Percentiles rank a stretch among this genome's conserved stretches.
These are phyloP conservation scores for Penicillium soppii DNA, from an alignment of 495 filamentous ascomycete genomes.

Conservation along the genomic window DNA sequence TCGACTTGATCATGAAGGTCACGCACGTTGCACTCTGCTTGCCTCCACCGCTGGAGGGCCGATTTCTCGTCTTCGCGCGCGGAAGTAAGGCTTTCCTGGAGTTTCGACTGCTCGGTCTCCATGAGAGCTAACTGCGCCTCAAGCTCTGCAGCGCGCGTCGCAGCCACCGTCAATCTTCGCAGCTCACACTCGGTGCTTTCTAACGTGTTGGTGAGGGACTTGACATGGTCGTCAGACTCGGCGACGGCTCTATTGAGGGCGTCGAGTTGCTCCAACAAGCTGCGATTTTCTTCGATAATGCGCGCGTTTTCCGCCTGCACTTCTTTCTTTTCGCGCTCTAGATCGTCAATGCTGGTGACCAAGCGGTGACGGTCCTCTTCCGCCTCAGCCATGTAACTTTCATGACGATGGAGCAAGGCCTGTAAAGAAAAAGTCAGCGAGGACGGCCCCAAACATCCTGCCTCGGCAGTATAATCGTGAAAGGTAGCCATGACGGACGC, in stretches of 20 bases:
- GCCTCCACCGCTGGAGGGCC: slow-evolving; percentile 77
- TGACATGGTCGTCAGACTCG: slow-evolving; percentile 73
- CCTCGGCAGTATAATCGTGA: slow-evolving; percentile 17
- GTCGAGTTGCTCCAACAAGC: slow-evolving; percentile 78
- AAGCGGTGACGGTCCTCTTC: slow-evolving; percentile 76
- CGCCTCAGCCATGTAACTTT: slow-evolving; percentile 86
- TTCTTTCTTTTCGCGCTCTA: slow-evolving; percentile 75
- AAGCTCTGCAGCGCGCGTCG: slow-evolving; percentile 68
- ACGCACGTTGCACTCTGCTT: slow-evolving; percentile 70
- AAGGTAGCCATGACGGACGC: slow-evolving; percentile 40
- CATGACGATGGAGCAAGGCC: slow-evolving; percentile 88
- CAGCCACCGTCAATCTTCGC: slow-evolving; percentile 67
- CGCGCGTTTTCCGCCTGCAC: slow-evolving; percentile 72
- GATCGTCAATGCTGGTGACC: slow-evolving; percentile 63
- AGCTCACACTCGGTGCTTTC: slow-evolving; percentile 74
- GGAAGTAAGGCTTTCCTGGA: slow-evolving; percentile 63
- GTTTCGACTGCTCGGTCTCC: slow-evolving; percentile 73
- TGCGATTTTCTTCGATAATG: slow-evolving; percentile 76
- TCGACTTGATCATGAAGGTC: slow-evolving; percentile 85
- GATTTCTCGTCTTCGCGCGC: slow-evolving; percentile 71
- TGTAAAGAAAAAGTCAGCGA: slow-evolving; percentile 75
- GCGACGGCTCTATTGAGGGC: slow-evolving; percentile 69
- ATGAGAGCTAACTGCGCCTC: slow-evolving; percentile 74
- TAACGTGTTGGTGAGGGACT: slow-evolving; percentile 67
- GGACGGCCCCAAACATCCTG: slow-evolving; percentile 26